Base-by-base conservation (phyloP, 2,329 filamentous ascomycete species). In the Sporothrix luriei region DNA sequence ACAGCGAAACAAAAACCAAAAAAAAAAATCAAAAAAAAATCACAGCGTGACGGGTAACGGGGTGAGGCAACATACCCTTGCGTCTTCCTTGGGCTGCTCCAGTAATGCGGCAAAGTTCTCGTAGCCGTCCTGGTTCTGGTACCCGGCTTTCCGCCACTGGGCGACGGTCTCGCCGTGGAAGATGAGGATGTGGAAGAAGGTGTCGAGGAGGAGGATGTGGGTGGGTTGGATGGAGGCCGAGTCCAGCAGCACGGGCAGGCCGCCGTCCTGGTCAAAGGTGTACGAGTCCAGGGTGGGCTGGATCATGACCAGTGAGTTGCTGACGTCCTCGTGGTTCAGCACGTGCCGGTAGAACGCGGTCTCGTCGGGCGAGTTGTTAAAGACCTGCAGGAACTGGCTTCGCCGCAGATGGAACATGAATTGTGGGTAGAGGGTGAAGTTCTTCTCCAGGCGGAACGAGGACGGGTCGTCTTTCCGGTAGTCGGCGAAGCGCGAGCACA, bases 391-490 rank as follows among this genome's bases (percentile, higher is more conserved):
- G 84, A 99, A 99, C 80, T 98, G 95, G 80, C 93, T 97, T 80
- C 95, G 89, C 75, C 95, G 91, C 72, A 99, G 86, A 80, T 99
- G 95, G 85, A 99, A 99, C 95, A 99, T 99, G 82, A 99, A 99
- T 79, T 99, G 95, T 33, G 95, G 95, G 78, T 99, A 99, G 19
- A 99, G 86, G 0, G 94, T 98, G 78, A 99, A 99, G 84, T 99
- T 99, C 88, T 97, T 97, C 81, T 99, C 95, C 73, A 97, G 82
- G 48, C 93, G 88, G 88, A 99, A 99, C 0, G 94, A 98, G 5
- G 94, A 96, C 16, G 95, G 93, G 76, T 99, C 95, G 78, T 99
- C 95, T 81, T 99, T 99, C 73, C 95, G 88, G 79, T 99, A 99
- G 80, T 99, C 95, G 38, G 95, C 95, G 78, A 99, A 99, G 74